Conservation (phyloP, 345 rosid genomes). For the Iberis pinnata region DNA sequence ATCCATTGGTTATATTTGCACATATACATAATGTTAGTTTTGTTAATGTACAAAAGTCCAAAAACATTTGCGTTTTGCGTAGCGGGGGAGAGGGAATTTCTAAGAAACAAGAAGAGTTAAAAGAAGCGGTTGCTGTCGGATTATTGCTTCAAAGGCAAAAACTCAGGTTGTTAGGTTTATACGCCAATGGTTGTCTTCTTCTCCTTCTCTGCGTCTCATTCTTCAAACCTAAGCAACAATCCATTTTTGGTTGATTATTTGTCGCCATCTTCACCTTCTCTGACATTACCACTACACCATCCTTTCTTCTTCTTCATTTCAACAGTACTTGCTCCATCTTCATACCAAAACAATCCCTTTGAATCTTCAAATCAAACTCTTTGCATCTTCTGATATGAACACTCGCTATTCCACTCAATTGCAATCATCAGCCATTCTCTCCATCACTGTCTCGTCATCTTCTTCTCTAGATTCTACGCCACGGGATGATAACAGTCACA, state of each 20-base stretch:
- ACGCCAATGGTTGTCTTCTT: slow-evolving; percentile 58
- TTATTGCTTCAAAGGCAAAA: slow-evolving; percentile 25
- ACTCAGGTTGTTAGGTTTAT: slow-evolving; percentile 43
- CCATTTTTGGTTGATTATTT: slow-evolving; percentile 45
- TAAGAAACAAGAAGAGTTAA: slow-evolving; percentile 11
- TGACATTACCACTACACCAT: slow-evolving; percentile 36
- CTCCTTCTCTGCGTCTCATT: slow-evolving; percentile 19
- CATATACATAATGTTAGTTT: no score
- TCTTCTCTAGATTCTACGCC: slow-evolving; percentile 37
- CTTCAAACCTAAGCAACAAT: slow-evolving; percentile 56
- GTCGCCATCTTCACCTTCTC: slow-evolving; percentile 88
- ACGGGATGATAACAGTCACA: slow-evolving; percentile 28
- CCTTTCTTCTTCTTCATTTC: slow-evolving; percentile 19
- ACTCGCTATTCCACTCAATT: slow-evolving; percentile 45
- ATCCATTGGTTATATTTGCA: neutral
- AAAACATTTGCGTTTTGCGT: neutral
- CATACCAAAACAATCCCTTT: neutral
- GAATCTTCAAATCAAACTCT: no score
- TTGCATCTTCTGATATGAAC: slow-evolving; percentile 51
- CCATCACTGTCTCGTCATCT: slow-evolving; percentile 32
- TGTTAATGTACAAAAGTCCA: neutral
- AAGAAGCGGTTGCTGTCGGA: slow-evolving; percentile 26
- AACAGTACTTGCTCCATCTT: neutral
- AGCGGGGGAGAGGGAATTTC: neutral
- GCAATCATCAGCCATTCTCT: slow-evolving; percentile 41